Conservation (phyloP, 2,329 filamentous ascomycete genomes). For the Fusarium musae region DNA sequence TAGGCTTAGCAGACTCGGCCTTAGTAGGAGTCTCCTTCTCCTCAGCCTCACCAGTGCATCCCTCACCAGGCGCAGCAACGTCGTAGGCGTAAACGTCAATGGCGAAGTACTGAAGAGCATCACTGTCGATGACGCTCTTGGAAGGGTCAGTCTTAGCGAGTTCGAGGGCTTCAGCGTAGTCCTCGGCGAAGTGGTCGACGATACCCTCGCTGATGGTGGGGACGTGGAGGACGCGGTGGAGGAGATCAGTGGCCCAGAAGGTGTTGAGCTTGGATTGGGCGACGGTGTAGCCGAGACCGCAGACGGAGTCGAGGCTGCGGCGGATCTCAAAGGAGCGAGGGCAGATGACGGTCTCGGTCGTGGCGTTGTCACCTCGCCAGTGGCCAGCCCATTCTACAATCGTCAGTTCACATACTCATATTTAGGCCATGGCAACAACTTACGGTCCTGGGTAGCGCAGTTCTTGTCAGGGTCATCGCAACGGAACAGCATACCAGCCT, state of each 20-base stretch:
- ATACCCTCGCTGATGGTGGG: conserved; percentile 67
- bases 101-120: conserved; percentile 75
- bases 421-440: neutral
- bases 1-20: conserved; percentile 48
- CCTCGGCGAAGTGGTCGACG: conserved; percentile 71
- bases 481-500: conserved; percentile 68
- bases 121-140: conserved; percentile 65
- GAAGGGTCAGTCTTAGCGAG: conserved; percentile 61
- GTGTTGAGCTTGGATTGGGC: conserved; percentile 65
- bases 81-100: conserved; percentile 75
- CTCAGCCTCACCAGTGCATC: conserved; percentile 63
- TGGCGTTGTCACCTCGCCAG: conserved; percentile 73
- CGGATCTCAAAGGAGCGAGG: conserved; percentile 68
- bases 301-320: conserved; percentile 67
- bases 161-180: conserved; percentile 64
- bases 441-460: conserved; percentile 62
- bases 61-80: conserved; percentile 69
- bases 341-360: conserved; percentile 76
- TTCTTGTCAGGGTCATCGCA: conserved; percentile 76
- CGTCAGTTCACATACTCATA: neutral
- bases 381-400: conserved; percentile 71
- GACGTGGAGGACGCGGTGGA: conserved; percentile 74
- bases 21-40: conserved; percentile 28
- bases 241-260: conserved; percentile 73
- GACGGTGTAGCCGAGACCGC: conserved; percentile 71